These are phyloP conservation scores for Cicer chorassanicum DNA, from an alignment of 306 rosid species.

Conservation along the genomic window DNA sequence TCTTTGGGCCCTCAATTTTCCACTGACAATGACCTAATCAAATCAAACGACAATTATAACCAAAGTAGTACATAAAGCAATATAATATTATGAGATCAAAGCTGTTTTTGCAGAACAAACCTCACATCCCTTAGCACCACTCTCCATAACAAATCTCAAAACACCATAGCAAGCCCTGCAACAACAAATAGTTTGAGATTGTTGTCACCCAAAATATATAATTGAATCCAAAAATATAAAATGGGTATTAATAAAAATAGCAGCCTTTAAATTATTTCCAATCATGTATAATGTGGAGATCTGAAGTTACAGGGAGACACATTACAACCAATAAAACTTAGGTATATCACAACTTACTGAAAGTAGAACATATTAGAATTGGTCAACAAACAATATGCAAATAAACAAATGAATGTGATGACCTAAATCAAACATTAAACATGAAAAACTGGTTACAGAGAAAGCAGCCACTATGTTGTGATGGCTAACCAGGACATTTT, in stretches of 20 bases:
- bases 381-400: background rate
- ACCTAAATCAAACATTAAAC: background rate
- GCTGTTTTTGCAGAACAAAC: background rate
- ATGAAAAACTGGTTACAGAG: background rate
- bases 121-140: constrained; percentile 36
- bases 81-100: background rate
- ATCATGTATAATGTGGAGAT: background rate
- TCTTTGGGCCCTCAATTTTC: constrained; percentile 30
- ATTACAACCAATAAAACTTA: background rate
- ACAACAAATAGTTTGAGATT: background rate
- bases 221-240: too few relatives aligned
- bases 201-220: background rate
- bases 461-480: background rate
- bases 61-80: background rate
- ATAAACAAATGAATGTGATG: background rate
- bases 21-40: constrained; percentile 26
- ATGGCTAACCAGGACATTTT: background rate
- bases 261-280: background rate
- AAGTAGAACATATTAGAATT: background rate
- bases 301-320: background rate
- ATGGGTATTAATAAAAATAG: background rate
- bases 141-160: constrained; percentile 34
- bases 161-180: constrained; percentile 34
- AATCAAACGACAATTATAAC: background rate
- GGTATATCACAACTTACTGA: background rate